phyloP scores from a whole-genome alignment of 163 green algal genomes.

The Scenedesmus sp. region DNA sequence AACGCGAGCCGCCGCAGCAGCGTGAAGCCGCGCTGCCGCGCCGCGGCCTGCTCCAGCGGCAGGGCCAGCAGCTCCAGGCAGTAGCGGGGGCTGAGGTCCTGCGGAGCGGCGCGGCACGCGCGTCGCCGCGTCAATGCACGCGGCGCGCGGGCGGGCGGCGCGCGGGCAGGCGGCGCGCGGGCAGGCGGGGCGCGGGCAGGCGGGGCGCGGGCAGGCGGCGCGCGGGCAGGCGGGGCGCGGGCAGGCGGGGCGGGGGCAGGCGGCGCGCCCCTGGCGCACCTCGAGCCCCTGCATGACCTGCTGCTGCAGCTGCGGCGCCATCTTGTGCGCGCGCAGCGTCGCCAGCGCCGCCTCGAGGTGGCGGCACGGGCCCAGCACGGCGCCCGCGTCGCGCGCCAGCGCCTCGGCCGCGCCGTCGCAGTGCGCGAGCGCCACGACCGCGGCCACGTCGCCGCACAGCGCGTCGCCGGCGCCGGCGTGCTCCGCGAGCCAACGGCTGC shows the following conservation, averaged over 20 bases:
- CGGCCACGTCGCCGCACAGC: slow-evolving; percentile 48
- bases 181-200: too few species aligned
- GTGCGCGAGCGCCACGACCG: slow-evolving; percentile 49
- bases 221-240: too few species aligned
- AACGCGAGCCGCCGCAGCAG: slow-evolving; percentile 32
- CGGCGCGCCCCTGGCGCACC: slow-evolving; percentile 23
- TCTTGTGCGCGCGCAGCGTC: slow-evolving; percentile 39
- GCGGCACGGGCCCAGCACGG: slow-evolving; percentile 45
- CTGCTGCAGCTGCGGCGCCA: slow-evolving; percentile 54
- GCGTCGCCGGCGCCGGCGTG: slow-evolving; percentile 4
- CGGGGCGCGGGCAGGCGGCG: too few species aligned
- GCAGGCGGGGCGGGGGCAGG: too few species aligned
- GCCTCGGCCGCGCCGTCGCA: slow-evolving; percentile 46
- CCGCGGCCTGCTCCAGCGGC: slow-evolving; percentile 37
- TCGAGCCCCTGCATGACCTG: slow-evolving; percentile 55
- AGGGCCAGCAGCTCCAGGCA: slow-evolving; percentile 52
- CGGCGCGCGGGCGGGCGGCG: too few species aligned
- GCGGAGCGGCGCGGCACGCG: not conserved
- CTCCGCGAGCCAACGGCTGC: slow-evolving; percentile 47
- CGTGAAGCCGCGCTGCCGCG: slow-evolving; percentile 14
- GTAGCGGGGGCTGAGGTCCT: slow-evolving; percentile 55
- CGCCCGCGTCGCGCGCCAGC: not conserved
- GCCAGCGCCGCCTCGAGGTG: slow-evolving; percentile 52
- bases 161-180: too few species aligned
- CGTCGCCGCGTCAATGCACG: too few species aligned